A percentile compares a stretch with the other conserved stretches of the same genome.
Conservation (phyloP, 2,329 filamentous ascomycete species). For the Ophiocordyceps camponoti-saundersi region DNA sequence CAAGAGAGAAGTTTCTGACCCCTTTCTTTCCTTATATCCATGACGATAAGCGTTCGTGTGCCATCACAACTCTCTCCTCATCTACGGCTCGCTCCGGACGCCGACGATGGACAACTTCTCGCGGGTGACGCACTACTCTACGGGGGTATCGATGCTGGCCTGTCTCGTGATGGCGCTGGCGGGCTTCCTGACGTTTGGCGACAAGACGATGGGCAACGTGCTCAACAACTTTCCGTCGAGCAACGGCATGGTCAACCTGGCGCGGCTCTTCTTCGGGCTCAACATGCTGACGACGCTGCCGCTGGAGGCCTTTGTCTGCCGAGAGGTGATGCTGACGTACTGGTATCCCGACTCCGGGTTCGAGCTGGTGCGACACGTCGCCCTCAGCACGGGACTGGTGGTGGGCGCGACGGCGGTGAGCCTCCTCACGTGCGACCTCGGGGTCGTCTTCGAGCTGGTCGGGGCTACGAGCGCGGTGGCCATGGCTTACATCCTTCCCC, state of each 20-base stretch:
- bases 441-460: conserved; percentile 87
- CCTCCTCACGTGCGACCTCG: conserved; percentile 81
- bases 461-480: conserved; percentile 89
- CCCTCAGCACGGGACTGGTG: conserved; percentile 76
- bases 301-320: conserved; percentile 91
- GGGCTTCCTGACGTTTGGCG: conserved; percentile 86
- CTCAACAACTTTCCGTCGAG: conserved; percentile 92
- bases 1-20: not conserved
- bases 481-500: conserved; percentile 87
- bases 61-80: conserved; percentile 91
- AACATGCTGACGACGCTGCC: conserved; percentile 98
- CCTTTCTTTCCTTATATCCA: no score
- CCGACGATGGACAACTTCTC: conserved; percentile 93
- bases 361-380: conserved; percentile 67
- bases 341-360: conserved; percentile 54
- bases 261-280: conserved; percentile 84
- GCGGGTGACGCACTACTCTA: conserved; percentile 85
- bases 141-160: conserved; percentile 75
- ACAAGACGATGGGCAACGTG: conserved; percentile 83
- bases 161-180: conserved; percentile 77
- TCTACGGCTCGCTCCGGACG: conserved; percentile 87
- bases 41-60: conserved; percentile 54
- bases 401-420: conserved; percentile 59
- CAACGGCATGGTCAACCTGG: conserved; percentile 88
- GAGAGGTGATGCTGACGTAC: conserved; percentile 90